Percentiles rank a stretch among this genome's conserved stretches.
These are phyloP conservation scores for Penicillium chermesinum DNA, from an alignment of 495 filamentous ascomycete genomes.

Conservation along the genomic window DNA sequence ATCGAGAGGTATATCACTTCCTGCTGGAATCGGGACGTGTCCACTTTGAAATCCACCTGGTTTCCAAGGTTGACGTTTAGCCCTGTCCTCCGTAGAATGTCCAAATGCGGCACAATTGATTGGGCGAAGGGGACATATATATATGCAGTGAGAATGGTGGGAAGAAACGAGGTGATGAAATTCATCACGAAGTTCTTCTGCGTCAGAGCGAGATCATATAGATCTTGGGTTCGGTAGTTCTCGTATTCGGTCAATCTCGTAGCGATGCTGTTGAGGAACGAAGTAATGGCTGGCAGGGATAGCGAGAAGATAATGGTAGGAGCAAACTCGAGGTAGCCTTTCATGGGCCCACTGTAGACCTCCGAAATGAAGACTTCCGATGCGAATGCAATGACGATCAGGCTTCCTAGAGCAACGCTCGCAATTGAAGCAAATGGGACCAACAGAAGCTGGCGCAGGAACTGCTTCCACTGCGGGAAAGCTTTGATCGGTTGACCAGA, in stretches of 20 bases:
- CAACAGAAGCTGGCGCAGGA: constrained; percentile 72
- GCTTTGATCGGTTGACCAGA: constrained; percentile 73
- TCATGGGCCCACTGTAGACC: constrained; percentile 82
- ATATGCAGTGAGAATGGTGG: constrained; percentile 88
- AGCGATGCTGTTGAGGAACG: constrained; percentile 69
- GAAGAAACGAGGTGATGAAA: constrained; percentile 92
- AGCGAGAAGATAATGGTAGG: constrained; percentile 79
- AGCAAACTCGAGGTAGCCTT: constrained; percentile 75
- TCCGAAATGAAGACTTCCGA: constrained; percentile 93
- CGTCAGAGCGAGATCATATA: constrained; percentile 75
- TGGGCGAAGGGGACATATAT: constrained; percentile 92
- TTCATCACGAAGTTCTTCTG: constrained; percentile 91
- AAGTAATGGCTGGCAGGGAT: constrained; percentile 67
- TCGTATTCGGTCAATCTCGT: constrained; percentile 74
- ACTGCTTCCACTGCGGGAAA: constrained; percentile 71
- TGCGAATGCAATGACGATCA: constrained; percentile 79
- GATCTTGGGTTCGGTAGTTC: constrained; percentile 83
- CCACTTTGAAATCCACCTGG: constrained; percentile 59
- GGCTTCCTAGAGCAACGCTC: constrained; percentile 60
- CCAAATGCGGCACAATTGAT: constrained; percentile 74
- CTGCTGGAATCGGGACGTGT: constrained; percentile 73
- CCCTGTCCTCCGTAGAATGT: constrained; percentile 57
- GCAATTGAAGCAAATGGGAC: constrained; percentile 81
- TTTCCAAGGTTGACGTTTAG: constrained; percentile 19
- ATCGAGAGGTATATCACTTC: constrained; percentile 95